Conservation (phyloP, 306 rosid species). For the Dalbergia cochinchinensis region DNA sequence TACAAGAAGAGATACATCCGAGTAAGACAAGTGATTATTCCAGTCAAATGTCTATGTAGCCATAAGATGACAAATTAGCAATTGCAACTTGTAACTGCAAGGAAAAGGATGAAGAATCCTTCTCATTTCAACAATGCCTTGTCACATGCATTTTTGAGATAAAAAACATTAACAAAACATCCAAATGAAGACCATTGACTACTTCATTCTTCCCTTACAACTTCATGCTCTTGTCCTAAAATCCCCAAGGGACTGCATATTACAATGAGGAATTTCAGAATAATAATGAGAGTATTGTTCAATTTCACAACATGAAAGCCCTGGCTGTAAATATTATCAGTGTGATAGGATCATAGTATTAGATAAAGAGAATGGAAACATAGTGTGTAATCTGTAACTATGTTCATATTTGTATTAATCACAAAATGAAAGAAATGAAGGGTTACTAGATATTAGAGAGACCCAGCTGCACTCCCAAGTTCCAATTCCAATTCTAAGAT, state of each 20-base stretch:
- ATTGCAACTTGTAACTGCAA: slow-evolving; percentile 8
- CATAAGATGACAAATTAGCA: not conserved
- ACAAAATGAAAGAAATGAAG: too few species aligned
- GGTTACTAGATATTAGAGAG: too few species aligned
- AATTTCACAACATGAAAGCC: slow-evolving; percentile 1
- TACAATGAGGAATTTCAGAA: slow-evolving; percentile 3
- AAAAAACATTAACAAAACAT: not conserved
- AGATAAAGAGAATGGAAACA: too few species aligned
- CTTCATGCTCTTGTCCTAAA: slow-evolving; percentile 9
- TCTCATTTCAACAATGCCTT: slow-evolving; percentile 18
- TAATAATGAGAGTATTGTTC: not conserved
- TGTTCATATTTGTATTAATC: too few species aligned
- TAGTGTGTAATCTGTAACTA: too few species aligned
- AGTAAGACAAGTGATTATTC: slow-evolving; percentile 39
- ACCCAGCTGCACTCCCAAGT: too few species aligned
- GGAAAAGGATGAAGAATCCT: slow-evolving; percentile 30
- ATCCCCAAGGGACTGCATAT: not conserved
- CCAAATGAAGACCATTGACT: slow-evolving; percentile 30
- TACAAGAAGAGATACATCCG: slow-evolving; percentile 50
- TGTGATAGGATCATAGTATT: too few species aligned
- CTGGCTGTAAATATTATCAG: not conserved
- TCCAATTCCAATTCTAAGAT: too few species aligned
- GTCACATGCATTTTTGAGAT: slow-evolving; percentile 9
- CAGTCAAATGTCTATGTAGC: slow-evolving; percentile 25
- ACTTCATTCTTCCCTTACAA: slow-evolving; percentile 21